Evolutionary conservation across 176 grass and related monocot genomes (phyloP).

Genomic region (Phragmites australis): DNA sequence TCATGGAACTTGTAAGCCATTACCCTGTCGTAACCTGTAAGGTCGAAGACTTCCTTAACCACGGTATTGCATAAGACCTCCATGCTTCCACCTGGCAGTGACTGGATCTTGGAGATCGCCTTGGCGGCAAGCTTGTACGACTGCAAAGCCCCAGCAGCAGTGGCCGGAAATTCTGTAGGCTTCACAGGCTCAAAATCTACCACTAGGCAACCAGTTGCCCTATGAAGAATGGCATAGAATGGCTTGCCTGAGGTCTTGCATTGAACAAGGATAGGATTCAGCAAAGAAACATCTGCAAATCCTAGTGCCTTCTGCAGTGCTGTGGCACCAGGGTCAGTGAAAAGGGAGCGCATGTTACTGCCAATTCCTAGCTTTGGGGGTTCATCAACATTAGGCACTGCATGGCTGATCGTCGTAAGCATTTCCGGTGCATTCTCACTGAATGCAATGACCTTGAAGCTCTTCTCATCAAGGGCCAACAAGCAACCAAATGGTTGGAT

Average conservation of each 20-base stretch:
- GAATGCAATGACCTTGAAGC: conserved; percentile 67
- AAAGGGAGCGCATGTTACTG: conserved; percentile 65
- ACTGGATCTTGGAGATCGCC: conserved; percentile 88
- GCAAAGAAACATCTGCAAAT: conserved; percentile 76
- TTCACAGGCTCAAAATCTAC: conserved; percentile 92
- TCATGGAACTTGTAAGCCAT: conserved; percentile 99
- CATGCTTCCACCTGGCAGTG: conserved; percentile 76
- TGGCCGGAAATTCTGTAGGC: conserved; percentile 75
- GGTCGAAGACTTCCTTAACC: conserved; percentile 82
- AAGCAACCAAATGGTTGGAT: conserved; percentile 91
- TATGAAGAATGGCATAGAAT: conserved; percentile 88
- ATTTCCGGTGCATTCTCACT: conserved; percentile 84
- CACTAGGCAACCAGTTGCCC: conserved; percentile 73
- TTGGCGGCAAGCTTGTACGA: conserved; percentile 97
- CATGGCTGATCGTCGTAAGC: conserved; percentile 73
- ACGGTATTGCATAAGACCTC: conserved; percentile 67
- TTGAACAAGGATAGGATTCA: conserved; percentile 88
- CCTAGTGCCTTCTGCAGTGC: conserved; percentile 74
- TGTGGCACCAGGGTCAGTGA: conserved; percentile 63
- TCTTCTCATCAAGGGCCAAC: conserved; percentile 80
- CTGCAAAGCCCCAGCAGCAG: conserved; percentile 85
- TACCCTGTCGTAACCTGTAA: conserved; percentile 92
- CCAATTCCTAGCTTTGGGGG: conserved; percentile 65
- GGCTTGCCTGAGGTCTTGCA: conserved; percentile 88
- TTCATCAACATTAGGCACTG: conserved; percentile 68